A percentile compares a stretch with the other conserved stretches of the same genome.
Evolutionary conservation across 2,329 filamentous ascomycete species (phyloP).

Genomic region (Fusarium acutatum): DNA sequence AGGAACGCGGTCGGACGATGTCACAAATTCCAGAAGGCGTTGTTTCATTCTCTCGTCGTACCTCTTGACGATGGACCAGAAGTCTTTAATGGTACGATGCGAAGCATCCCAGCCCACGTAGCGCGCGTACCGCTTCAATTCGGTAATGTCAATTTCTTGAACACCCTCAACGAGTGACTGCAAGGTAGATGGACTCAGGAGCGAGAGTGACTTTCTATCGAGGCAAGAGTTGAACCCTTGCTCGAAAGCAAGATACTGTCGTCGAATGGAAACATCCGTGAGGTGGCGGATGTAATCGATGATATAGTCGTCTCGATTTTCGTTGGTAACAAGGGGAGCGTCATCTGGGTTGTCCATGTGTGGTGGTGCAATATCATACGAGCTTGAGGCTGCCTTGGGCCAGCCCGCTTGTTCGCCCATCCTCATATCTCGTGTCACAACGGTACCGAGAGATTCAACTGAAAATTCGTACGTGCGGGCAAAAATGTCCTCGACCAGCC

Average conservation of each 20-base stretch:
- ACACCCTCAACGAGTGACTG: constrained; percentile 85
- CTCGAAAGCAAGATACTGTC: constrained; percentile 83
- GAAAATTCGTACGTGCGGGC: constrained; percentile 89
- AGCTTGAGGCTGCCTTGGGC: constrained; percentile 59
- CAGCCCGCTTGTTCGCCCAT: constrained; percentile 50
- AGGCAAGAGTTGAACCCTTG: constrained; percentile 82
- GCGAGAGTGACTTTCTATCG: constrained; percentile 71
- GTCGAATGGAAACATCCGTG: constrained; percentile 77
- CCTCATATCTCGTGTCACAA: constrained; percentile 66
- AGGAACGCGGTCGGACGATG: constrained; percentile 88
- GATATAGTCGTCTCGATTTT: constrained; percentile 81
- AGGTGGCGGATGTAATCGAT: constrained; percentile 87
- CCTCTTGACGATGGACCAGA: constrained; percentile 81
- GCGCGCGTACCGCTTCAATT: constrained; percentile 74
- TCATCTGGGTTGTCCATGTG: constrained; percentile 54
- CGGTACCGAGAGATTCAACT: constrained; percentile 64
- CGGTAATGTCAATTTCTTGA: constrained; percentile 79
- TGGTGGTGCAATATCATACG: constrained; percentile 34
- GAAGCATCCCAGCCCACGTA: constrained; percentile 83
- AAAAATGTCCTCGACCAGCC: constrained; percentile 83
- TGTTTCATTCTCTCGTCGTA: constrained; percentile 76
- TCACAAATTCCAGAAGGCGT: constrained; percentile 90
- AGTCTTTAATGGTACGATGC: constrained; percentile 76
- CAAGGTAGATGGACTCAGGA: constrained; percentile 76
- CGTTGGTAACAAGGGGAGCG: constrained; percentile 79